A percentile compares a stretch with the other conserved stretches of the same genome.
Evolutionary conservation across 1,139 yeast genomes (phyloP).

Genomic region (Debaryomyces coudertii): DNA sequence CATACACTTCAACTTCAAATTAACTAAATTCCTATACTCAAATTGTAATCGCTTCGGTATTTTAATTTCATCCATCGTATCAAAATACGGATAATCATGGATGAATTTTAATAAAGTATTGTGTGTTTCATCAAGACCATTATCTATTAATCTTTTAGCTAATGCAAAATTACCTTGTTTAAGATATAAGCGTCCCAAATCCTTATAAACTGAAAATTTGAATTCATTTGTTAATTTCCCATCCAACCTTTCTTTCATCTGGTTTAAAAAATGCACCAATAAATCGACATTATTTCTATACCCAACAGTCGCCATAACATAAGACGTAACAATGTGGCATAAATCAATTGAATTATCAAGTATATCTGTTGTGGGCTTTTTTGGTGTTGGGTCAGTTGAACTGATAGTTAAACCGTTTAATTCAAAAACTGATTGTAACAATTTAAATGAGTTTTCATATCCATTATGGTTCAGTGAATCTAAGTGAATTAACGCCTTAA

Average conservation of each 20-base stretch:
- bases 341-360: slow-evolving; percentile 23
- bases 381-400: slow-evolving; percentile 13
- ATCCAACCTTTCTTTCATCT: slow-evolving; percentile 28
- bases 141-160: slow-evolving; percentile 27
- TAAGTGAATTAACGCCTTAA: slow-evolving; percentile 44
- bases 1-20: slow-evolving; percentile 21
- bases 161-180: slow-evolving; percentile 25
- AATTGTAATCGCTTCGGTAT: slow-evolving; percentile 26
- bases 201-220: slow-evolving; percentile 28
- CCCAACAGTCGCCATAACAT: slow-evolving; percentile 23
- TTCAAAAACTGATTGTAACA: slow-evolving; percentile 38
- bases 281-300: slow-evolving; percentile 25
- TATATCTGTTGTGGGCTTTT: slow-evolving; percentile 16
- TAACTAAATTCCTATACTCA: slow-evolving; percentile 23
- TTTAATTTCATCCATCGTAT: slow-evolving; percentile 12
- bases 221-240: slow-evolving; percentile 28
- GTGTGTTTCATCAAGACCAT: slow-evolving; percentile 30
- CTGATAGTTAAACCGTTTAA: slow-evolving; percentile 30
- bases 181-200: slow-evolving; percentile 34
- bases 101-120: slow-evolving; percentile 19
- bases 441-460: slow-evolving; percentile 30
- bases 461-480: slow-evolving; percentile 33
- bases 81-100: slow-evolving; percentile 22
- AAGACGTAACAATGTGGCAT: slow-evolving; percentile 30
- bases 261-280: slow-evolving; percentile 33